Evolutionary conservation across 2,329 filamentous ascomycete genomes (phyloP).

Genomic region (Arthrobotrys sinensis): DNA sequence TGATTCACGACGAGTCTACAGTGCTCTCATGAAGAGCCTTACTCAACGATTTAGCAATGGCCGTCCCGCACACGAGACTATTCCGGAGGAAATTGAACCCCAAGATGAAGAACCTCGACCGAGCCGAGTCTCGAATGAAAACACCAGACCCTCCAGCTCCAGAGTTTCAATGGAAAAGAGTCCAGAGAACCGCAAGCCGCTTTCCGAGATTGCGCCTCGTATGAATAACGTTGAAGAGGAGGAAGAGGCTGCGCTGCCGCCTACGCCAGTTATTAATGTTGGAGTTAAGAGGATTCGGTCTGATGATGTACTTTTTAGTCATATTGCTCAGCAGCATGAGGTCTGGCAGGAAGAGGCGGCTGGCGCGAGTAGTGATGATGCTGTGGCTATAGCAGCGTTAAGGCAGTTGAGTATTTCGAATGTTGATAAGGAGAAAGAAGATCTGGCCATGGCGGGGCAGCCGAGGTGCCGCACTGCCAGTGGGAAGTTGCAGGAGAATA

Average conservation of each 20-base stretch:
- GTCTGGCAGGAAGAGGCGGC: slow-evolving; percentile 49
- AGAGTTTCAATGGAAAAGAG: slow-evolving; percentile 38
- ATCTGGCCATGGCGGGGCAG: neutral
- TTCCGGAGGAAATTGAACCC: slow-evolving; percentile 31
- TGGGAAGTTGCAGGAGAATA: slow-evolving; percentile 51
- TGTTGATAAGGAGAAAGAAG: slow-evolving; percentile 30
- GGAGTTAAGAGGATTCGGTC: slow-evolving; percentile 39
- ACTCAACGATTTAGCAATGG: slow-evolving; percentile 25
- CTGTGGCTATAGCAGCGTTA: slow-evolving; percentile 25
- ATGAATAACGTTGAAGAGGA: slow-evolving; percentile 46
- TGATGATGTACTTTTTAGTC: slow-evolving; percentile 56
- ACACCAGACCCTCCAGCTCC: slow-evolving; percentile 22
- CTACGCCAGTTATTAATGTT: slow-evolving; percentile 23
- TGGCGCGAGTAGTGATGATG: slow-evolving; percentile 5
- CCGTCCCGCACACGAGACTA: slow-evolving; percentile 8
- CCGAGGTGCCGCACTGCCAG: slow-evolving; percentile 14
- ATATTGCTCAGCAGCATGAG: slow-evolving; percentile 46
- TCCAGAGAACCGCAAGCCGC: slow-evolving; percentile 41
- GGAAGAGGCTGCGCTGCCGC: slow-evolving; percentile 2
- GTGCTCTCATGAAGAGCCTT: slow-evolving; percentile 48
- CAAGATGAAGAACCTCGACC: slow-evolving; percentile 25
- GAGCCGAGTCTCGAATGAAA: slow-evolving; percentile 38
- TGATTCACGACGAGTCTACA: slow-evolving; percentile 52
- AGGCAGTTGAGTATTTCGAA: slow-evolving; percentile 52
- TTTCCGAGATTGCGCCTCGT: slow-evolving; percentile 43